Evolutionary conservation across 495 filamentous ascomycete genomes (phyloP), one percentile per base, ranked within the genome.

Genomic region (Talaromyces nanjingensis): DNA sequence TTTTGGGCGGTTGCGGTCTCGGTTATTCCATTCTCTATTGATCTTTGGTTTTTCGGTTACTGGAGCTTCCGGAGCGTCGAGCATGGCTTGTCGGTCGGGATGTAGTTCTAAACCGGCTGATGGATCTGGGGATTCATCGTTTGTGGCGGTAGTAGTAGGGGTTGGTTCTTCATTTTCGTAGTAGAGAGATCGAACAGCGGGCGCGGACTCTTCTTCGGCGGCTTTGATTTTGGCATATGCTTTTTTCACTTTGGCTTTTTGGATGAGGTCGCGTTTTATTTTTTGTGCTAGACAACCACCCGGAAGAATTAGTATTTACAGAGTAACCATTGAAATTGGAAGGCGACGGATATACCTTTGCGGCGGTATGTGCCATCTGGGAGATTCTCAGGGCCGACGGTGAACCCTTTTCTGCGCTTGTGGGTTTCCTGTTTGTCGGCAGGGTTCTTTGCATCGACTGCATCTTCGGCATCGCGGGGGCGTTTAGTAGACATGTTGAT

Each of bases 191-290:
- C 65, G 70, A 45, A 65, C 71, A 57, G 68, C 45, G 29, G 74
- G 69, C 72, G 68, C 18, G 34, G 74, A 70, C 71, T 84, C 83
- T 62, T 81, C 78, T 72, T 85, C 83, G 62, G 81, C 79, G 49
- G 85, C 85, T 72, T 92, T 91, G 63, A 96, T 77, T 74, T 97
- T 98, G 68, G 87, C 89, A 73, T 96, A 97, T 52, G 90, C 82
- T 75, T 96, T 97, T 75, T 92, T 96, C 56, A 96, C 82, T 75
- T 97, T 96, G 68, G 93, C 93, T 74, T 93, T 96, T 72, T 91
- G 84, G 72, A 98, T 97, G 57, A 98, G 79, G 66, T 90, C 84
- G 62, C 87, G 81, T 73, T 98, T 98, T 69, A 97, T 94, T 75
- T 96, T 97, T 78, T 91, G 86, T 56, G 89, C 93, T 97, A 20